Evolutionary conservation across 257 asterid species (phyloP).

Genomic region (Phtheirospermum japonicum): DNA sequence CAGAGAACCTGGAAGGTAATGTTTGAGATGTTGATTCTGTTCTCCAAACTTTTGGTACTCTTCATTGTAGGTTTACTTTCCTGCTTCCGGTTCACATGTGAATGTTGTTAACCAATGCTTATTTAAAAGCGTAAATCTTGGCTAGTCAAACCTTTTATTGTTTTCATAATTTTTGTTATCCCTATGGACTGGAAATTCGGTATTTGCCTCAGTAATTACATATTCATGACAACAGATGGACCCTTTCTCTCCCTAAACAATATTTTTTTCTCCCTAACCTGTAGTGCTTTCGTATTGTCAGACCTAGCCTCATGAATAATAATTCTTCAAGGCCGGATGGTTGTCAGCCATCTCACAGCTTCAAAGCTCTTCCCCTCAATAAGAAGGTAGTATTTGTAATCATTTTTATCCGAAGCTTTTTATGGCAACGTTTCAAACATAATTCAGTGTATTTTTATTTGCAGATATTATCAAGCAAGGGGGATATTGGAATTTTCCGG

Average conservation of each 20-base stretch:
- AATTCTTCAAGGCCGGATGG: constrained; percentile 44
- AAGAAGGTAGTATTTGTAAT: constrained; percentile 52
- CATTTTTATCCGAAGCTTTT: constrained; percentile 6
- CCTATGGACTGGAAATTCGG: background rate
- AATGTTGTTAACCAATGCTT: background rate
- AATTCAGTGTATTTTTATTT: background rate
- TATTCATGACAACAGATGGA: constrained; percentile 6
- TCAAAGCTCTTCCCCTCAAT: constrained; percentile 78
- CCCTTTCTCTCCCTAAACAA: background rate
- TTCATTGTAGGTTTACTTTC: constrained; percentile 9
- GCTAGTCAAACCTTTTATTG: background rate
- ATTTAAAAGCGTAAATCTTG: background rate
- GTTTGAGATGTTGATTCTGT: constrained; percentile 23
- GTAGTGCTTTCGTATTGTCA: constrained; percentile 29
- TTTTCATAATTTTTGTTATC: constrained; percentile 2
- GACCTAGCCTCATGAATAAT: constrained; percentile 41
- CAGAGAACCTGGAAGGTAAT: constrained; percentile 63
- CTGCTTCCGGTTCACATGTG: constrained; percentile 14
- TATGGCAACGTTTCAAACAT: background rate
- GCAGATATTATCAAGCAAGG: constrained; percentile 88
- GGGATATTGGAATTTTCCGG: constrained; percentile 73
- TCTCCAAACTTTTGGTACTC: background rate
- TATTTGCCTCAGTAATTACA: background rate
- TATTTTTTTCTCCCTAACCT: constrained; percentile 11
- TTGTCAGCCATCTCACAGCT: constrained; percentile 44